Conservation (phyloP, 805 yeast genomes). For the Candida khao-thaluensis region DNA sequence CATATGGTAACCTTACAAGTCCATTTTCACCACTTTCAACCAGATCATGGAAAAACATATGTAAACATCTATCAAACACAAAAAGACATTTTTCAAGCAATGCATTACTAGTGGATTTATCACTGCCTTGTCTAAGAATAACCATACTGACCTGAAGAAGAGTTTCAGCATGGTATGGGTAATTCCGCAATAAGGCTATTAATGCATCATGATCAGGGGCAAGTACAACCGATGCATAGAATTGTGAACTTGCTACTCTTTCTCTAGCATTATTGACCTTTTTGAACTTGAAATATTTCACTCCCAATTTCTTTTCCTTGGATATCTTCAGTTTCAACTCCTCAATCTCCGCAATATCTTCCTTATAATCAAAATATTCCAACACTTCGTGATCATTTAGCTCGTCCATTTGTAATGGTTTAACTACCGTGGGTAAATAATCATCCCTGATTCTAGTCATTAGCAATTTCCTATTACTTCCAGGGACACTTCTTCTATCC, state of each 20-base stretch:
- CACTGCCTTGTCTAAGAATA: conserved; percentile 71
- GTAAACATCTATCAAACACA: conserved; percentile 74
- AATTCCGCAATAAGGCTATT: conserved; percentile 53
- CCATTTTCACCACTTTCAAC: conserved; percentile 50
- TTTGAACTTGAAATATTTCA: conserved; percentile 58
- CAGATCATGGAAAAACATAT: conserved; percentile 50
- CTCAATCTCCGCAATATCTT: conserved; percentile 26
- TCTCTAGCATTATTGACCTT: conserved; percentile 33
- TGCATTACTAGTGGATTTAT: conserved; percentile 66
- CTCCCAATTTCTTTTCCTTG: conserved; percentile 39
- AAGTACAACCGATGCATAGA: conserved; percentile 63
- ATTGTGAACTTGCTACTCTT: conserved; percentile 45
- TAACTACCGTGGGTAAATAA: conserved; percentile 70
- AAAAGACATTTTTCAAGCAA: conserved; percentile 74
- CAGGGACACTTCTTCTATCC: conserved; percentile 72
- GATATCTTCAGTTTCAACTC: conserved; percentile 31
- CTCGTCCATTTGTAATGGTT: conserved; percentile 62
- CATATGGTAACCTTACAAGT: conserved; percentile 71
- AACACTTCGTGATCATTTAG: conserved; percentile 40
- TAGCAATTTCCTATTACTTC: conserved; percentile 62
- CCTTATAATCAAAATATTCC: conserved; percentile 33
- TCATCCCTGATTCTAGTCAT: conserved; percentile 75
- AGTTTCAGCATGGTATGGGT: conserved; percentile 76
- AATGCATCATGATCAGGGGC: conserved; percentile 80
- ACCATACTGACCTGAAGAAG: conserved; percentile 77